A percentile compares a stretch with the other conserved stretches of the same genome.
phyloP scores from a whole-genome alignment of 164 flowering plant species.

The Saururus chinensis region DNA sequence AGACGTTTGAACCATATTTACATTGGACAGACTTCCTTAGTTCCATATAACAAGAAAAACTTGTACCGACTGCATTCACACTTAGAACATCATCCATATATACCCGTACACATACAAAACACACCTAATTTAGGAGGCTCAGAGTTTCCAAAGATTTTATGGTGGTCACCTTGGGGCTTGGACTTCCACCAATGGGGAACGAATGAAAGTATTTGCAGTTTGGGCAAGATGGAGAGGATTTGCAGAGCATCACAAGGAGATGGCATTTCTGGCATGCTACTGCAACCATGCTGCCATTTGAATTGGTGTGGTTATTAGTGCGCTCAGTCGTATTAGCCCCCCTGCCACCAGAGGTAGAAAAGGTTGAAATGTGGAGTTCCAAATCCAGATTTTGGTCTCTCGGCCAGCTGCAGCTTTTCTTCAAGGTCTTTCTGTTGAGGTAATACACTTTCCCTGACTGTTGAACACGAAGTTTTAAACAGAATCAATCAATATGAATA shows the following conservation, averaged over 20 bases:
- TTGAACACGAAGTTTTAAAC: slow-evolving; percentile 4
- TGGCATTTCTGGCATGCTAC: slow-evolving; percentile 62
- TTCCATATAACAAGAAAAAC: neutral
- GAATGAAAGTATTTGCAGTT: slow-evolving; percentile 68
- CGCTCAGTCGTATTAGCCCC: neutral
- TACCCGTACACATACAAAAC: neutral
- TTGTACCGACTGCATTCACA: neutral
- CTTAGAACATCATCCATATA: neutral
- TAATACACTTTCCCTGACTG: slow-evolving; percentile 66
- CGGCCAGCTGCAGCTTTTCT: slow-evolving; percentile 46
- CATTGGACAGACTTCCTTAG: neutral
- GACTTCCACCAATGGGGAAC: slow-evolving; percentile 18
- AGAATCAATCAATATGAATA: neutral
- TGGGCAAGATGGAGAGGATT: slow-evolving; percentile 58
- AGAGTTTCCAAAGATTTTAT: slow-evolving; percentile 32
- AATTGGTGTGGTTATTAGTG: slow-evolving; percentile 10
- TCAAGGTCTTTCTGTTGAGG: slow-evolving; percentile 42
- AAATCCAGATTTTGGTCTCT: slow-evolving; percentile 42
- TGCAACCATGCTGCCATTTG: slow-evolving; percentile 44
- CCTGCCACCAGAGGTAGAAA: slow-evolving; percentile 8
- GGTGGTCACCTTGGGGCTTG: slow-evolving; percentile 8
- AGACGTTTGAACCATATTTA: neutral
- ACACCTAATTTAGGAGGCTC: slow-evolving; percentile 22
- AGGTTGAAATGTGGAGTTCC: slow-evolving; percentile 50
- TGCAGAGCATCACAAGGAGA: slow-evolving; percentile 58